Conservation (phyloP, 352 stramenopile genomes). For the Pythium myriotylum region DNA sequence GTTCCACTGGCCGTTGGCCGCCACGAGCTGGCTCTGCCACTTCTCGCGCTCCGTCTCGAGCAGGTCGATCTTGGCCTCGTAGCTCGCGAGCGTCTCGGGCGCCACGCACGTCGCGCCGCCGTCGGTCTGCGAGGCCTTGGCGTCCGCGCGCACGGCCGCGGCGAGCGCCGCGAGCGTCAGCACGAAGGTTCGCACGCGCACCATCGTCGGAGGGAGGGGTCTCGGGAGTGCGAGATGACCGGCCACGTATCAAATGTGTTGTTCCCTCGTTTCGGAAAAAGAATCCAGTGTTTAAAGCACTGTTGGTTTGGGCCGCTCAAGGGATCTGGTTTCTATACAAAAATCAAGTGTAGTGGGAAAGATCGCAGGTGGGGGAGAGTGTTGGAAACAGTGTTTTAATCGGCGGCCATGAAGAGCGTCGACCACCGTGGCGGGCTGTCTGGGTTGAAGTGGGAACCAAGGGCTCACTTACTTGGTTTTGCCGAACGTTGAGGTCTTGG, state of each 20-base stretch:
- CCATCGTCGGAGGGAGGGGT: conserved; percentile 22
- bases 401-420: neutral
- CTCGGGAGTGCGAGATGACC: conserved; percentile 10
- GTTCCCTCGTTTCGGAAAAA: no score
- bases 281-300: conserved; percentile 29
- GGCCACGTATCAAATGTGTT: conserved; percentile 25
- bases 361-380: neutral
- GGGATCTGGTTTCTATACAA: conserved; percentile 10
- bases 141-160: conserved; percentile 24
- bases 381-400: conserved; percentile 25
- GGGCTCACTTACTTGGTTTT: conserved; percentile 20
- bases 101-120: conserved; percentile 33
- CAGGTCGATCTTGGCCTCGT: conserved; percentile 47
- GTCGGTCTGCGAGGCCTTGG: conserved; percentile 24
- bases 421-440: conserved; percentile 10
- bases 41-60: conserved; percentile 45
- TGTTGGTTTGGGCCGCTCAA: neutral
- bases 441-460: conserved; percentile 7
- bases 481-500: conserved; percentile 26
- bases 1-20: conserved; percentile 32
- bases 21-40: conserved; percentile 45
- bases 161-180: conserved; percentile 40
- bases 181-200: conserved; percentile 42
- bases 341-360: conserved; percentile 9
- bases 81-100: conserved; percentile 41